Conservation (phyloP, 202 grass and related monocot genomes). For the Sporobolus alterniflorus region DNA sequence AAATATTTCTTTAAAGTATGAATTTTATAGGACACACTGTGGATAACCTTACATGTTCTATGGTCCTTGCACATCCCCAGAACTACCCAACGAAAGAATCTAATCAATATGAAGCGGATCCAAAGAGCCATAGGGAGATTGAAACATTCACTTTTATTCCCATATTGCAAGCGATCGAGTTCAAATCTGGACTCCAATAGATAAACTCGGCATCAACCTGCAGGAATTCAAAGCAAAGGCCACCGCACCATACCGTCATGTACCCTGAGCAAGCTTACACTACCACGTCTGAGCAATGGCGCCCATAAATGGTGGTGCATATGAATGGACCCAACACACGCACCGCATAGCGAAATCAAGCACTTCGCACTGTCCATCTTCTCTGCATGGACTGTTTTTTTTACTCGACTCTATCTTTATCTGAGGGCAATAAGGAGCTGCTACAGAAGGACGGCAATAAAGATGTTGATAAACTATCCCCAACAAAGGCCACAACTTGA, state of each 20-base stretch:
- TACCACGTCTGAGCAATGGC: constrained; percentile 13
- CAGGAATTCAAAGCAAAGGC: constrained; percentile 13
- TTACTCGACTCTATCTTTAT: background rate
- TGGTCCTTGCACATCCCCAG: too few relatives aligned
- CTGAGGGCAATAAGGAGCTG: background rate
- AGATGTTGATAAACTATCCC: background rate
- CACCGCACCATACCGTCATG: constrained; percentile 16
- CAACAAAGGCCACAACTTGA: background rate
- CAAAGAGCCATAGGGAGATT: constrained; percentile 2
- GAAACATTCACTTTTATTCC: constrained; percentile 20
- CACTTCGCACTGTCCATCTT: constrained; percentile 1
- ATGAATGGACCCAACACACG: background rate
- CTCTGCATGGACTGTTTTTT: constrained; percentile 29
- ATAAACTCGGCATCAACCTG: constrained; percentile 4
- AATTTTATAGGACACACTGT: too few relatives aligned
- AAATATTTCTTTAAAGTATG: too few relatives aligned
- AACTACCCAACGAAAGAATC: constrained; percentile 5
- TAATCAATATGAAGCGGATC: constrained; percentile 4
- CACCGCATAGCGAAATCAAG: constrained; percentile 20
- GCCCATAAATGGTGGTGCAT: constrained; percentile 27
- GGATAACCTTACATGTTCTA: too few relatives aligned
- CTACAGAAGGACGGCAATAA: background rate
- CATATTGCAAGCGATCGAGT: background rate
- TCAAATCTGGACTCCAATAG: background rate
- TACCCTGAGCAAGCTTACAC: constrained; percentile 4